Evolutionary conservation across 1,284 basidiomycete species (phyloP).

Genomic region (Mycosarcoma mackinlayi): DNA sequence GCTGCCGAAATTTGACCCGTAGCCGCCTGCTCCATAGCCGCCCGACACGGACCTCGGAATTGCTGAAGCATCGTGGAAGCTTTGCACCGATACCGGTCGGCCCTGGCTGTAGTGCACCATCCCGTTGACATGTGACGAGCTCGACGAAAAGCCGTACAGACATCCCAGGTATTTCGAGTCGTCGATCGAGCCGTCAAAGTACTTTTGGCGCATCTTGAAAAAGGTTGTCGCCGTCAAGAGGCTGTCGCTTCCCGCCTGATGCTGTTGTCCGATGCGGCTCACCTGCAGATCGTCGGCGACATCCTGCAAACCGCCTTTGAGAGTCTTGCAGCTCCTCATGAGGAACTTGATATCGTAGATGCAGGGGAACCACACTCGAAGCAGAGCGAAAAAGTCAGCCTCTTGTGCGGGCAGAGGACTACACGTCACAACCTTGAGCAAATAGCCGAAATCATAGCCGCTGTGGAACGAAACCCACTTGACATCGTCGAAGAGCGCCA

Average conservation of each 20-base stretch:
- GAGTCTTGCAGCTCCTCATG: conserved; percentile 85
- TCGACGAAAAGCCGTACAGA: conserved; percentile 64
- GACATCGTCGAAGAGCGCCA: conserved; percentile 88
- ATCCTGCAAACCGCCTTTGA: conserved; percentile 94
- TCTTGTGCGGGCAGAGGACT: conserved; percentile 88
- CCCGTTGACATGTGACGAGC: conserved; percentile 49
- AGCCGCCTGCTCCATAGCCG: conserved; percentile 32
- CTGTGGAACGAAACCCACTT: conserved; percentile 99
- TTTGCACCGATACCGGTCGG: conserved; percentile 41
- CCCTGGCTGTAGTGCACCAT: conserved; percentile 52
- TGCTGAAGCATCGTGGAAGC: conserved; percentile 44
- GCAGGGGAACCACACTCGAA: conserved; percentile 93
- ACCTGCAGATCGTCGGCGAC: conserved; percentile 93
- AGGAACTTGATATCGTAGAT: conserved; percentile 99
- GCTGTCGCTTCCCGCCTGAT: conserved; percentile 95
- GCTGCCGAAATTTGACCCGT: conserved; percentile 45
- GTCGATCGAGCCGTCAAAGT: conserved; percentile 88
- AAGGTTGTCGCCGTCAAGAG: conserved; percentile 91
- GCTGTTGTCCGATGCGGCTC: conserved; percentile 87
- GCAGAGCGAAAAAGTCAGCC: conserved; percentile 87
- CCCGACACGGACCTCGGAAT: conserved; percentile 47
- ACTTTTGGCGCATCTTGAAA: conserved; percentile 92
- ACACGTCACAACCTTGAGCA: conserved; percentile 92
- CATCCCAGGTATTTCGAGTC: conserved; percentile 66
- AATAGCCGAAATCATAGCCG: conserved; percentile 99